Base-by-base conservation (phyloP, 2,329 filamentous ascomycete species). In the Monosporascus sp. region DNA sequence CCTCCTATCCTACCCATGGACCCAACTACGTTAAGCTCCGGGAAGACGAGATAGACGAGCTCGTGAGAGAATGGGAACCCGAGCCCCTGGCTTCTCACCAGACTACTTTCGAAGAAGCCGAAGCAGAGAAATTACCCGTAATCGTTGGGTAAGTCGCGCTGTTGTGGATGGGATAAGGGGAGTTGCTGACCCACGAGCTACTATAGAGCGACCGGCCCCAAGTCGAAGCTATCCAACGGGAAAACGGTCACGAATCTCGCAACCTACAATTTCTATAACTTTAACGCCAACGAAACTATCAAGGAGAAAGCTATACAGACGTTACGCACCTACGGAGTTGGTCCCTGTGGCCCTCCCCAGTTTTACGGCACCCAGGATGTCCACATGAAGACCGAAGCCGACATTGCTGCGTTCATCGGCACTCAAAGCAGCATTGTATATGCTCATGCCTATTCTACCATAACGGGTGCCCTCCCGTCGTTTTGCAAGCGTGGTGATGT, bases 301-400 rank as follows among this genome's bases (percentile, higher is more conserved):
- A 96, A 96, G 67, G 91, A 97, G 63, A 95, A 96, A 70, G 94
- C 93, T 1, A 91, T 99, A 57, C 87, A 93, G 70, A 95, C 92
- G 0, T 81, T 99, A 39, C 89, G 93, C 55, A 96, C 89, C 20
- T 99, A 99, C 64, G 94, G 94, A 52, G 95, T 99, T 41, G 95
- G 94, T 8, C 93, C 94, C 53, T 99, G 94, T 68, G 94, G 94
- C 20, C 94, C 94, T 18, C 94, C 94, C 6, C 92, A 96, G 59
- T 99, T 99, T 75, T 99, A 99, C 74, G 94, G 92, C 59, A 99
- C 91, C 35, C 93, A 97, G 70, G 94, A 99, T 72, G 92, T 97
- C 46, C 94, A 99, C 72, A 93, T 97, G 83, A 94, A 95, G 76
- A 91, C 90, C 17, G 94, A 99, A 73, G 84, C 89, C 52, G 93